Evolutionary conservation across 345 rosid species (phyloP).

Genomic region (Pseudoturritis turrita): DNA sequence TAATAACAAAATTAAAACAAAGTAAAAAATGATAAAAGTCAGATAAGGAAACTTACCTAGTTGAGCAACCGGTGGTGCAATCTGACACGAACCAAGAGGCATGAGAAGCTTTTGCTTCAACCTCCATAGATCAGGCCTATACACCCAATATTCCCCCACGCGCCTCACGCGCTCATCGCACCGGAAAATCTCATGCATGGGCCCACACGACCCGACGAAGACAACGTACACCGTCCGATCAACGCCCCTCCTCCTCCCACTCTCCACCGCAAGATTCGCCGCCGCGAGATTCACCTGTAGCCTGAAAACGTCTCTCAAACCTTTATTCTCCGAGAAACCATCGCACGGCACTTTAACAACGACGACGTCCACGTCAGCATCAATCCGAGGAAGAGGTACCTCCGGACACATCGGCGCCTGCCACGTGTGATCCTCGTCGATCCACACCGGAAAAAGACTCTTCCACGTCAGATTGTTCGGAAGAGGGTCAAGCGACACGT

Average conservation of each 20-base stretch:
- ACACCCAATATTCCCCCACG: conserved; percentile 59
- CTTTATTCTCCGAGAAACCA: conserved; percentile 26
- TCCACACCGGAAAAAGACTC: conserved; percentile 75
- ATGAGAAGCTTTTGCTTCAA: conserved; percentile 54
- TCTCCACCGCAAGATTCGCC: conserved; percentile 56
- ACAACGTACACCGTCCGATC: conserved; percentile 48
- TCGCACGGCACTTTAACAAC: conserved; percentile 65
- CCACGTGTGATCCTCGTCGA: conserved; percentile 48
- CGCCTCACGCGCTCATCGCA: conserved; percentile 65
- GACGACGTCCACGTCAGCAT: conserved; percentile 49
- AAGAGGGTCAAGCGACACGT: conserved; percentile 43
- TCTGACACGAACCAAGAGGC: conserved; percentile 84
- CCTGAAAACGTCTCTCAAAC: conserved; percentile 63
- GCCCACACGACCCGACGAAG: conserved; percentile 61
- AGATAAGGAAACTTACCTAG: conserved; percentile 29
- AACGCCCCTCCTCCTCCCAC: conserved; percentile 30
- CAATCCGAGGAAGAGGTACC: conserved; percentile 54
- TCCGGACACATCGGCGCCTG: conserved; percentile 52
- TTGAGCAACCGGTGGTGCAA: conserved; percentile 39
- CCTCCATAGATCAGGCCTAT: conserved; percentile 50
- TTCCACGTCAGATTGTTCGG: conserved; percentile 43
- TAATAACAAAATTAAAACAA: background rate
- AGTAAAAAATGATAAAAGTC: background rate
- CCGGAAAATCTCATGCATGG: conserved; percentile 79
- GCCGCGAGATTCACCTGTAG: conserved; percentile 78